Conservation (phyloP, 257 asterid species). For the Salvia miltiorrhiza region DNA sequence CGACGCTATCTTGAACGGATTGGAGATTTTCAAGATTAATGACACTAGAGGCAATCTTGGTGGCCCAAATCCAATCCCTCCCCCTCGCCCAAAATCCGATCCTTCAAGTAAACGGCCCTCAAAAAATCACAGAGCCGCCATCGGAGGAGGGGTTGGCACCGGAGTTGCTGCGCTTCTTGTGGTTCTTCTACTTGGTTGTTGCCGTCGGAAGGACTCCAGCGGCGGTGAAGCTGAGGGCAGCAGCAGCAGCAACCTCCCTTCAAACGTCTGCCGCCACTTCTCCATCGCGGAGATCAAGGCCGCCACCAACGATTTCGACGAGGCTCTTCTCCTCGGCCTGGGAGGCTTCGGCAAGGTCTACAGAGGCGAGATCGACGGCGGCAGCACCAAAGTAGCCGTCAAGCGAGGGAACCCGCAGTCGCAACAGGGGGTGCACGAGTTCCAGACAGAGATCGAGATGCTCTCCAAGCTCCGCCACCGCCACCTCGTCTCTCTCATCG, state of each 20-base stretch:
- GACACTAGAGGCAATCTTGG: slow-evolving; percentile 60
- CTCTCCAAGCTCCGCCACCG: slow-evolving; percentile 88
- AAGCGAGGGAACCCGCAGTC: slow-evolving; percentile 85
- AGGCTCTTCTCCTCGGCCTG: slow-evolving; percentile 69
- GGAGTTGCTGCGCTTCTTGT: too few species aligned
- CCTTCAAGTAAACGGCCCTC: slow-evolving; percentile 27
- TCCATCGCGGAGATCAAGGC: slow-evolving; percentile 73
- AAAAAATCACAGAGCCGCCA: too few species aligned
- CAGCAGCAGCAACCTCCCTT: slow-evolving; percentile 75
- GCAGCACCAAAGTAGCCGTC: slow-evolving; percentile 71
- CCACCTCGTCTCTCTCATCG: slow-evolving; percentile 43
- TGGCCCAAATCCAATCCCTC: slow-evolving; percentile 63
- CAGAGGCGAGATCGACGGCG: slow-evolving; percentile 74
- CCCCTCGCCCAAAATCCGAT: slow-evolving; percentile 7
- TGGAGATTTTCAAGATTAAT: slow-evolving; percentile 68
- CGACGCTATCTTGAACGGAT: slow-evolving; percentile 76
- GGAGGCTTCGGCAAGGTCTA: slow-evolving; percentile 89
- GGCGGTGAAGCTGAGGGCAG: slow-evolving; percentile 59
- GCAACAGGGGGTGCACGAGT: slow-evolving; percentile 77
- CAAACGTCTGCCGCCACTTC: slow-evolving; percentile 79
- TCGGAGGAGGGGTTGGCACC: too few species aligned
- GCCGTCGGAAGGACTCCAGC: slow-evolving; percentile 30
- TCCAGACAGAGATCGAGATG: slow-evolving; percentile 87
- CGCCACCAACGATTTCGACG: slow-evolving; percentile 76
- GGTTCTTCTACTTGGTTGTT: too few species aligned